Evolutionary conservation across 2,329 filamentous ascomycete genomes (phyloP).

Genomic region (Aspergillus glaucus): DNA sequence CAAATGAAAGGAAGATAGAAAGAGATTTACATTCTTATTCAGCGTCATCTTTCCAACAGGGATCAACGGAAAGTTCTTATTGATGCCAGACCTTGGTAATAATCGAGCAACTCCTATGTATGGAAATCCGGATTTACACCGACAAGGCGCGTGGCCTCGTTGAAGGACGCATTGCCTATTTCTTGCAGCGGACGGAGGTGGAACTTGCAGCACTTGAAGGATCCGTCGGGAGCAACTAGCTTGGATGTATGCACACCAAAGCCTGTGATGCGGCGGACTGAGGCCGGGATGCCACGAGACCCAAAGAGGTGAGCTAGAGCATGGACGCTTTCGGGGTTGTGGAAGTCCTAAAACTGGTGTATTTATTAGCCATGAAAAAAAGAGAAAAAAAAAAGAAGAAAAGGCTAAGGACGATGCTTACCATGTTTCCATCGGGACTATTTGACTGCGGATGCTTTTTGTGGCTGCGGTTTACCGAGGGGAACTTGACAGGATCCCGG

Average conservation of each 20-base stretch:
- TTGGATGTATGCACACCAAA: constrained; percentile 35
- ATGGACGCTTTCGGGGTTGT: constrained; percentile 56
- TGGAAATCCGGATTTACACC: constrained; percentile 53
- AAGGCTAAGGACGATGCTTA: constrained; percentile 9
- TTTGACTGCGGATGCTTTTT: constrained; percentile 62
- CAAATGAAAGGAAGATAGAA: too few species aligned
- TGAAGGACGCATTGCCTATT: constrained; percentile 47
- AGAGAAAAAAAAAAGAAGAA: background rate
- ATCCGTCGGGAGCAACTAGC: constrained; percentile 34
- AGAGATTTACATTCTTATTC: constrained; percentile 40
- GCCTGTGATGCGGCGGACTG: constrained; percentile 48
- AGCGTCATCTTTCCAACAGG: constrained; percentile 48
- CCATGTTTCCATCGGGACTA: constrained; percentile 56
- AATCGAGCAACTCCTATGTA: constrained; percentile 54
- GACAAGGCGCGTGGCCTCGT: constrained; percentile 47
- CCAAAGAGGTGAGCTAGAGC: constrained; percentile 57
- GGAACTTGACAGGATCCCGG: constrained; percentile 40
- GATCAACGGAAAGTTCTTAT: constrained; percentile 43
- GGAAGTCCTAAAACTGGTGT: constrained; percentile 54
- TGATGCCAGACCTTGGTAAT: constrained; percentile 52
- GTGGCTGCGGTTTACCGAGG: constrained; percentile 50
- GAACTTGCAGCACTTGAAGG: constrained; percentile 55
- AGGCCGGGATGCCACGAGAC: constrained; percentile 48
- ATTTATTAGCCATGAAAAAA: constrained; percentile 8
- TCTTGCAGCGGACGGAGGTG: constrained; percentile 55